Conservation (phyloP, 345 rosid genomes). For the Garcia nutans region DNA sequence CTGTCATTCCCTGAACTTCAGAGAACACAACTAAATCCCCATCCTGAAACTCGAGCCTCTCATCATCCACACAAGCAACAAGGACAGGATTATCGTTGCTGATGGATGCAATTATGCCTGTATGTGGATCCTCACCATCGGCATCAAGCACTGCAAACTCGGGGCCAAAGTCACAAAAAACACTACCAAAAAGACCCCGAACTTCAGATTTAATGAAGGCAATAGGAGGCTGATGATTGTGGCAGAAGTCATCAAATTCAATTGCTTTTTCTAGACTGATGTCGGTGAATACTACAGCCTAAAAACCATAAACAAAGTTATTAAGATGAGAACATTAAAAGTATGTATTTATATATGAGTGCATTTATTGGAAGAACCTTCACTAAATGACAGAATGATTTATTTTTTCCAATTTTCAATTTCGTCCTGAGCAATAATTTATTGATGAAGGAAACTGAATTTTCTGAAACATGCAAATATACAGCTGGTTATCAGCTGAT, state of each 20-base stretch:
- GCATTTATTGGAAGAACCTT: background rate
- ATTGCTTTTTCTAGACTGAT: constrained; percentile 67
- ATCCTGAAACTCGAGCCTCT: constrained; percentile 96
- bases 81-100: constrained; percentile 85
- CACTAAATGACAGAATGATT: background rate
- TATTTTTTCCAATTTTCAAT: background rate
- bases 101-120: constrained; percentile 92
- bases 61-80: constrained; percentile 94
- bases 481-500: background rate
- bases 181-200: constrained; percentile 89
- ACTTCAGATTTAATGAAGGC: constrained; percentile 88
- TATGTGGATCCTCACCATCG: constrained; percentile 94
- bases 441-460: background rate
- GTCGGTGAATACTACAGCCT: constrained; percentile 93
- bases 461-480: background rate
- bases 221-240: constrained; percentile 74
- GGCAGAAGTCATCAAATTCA: constrained; percentile 87
- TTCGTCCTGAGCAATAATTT: background rate
- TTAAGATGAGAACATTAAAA: background rate
- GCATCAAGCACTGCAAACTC: constrained; percentile 83
- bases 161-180: constrained; percentile 97
- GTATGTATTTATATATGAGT: background rate
- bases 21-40: constrained; percentile 94
- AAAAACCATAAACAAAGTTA: constrained; percentile 24
- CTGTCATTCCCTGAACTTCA: constrained; percentile 91